A percentile compares a stretch with the other conserved stretches of the same genome.
These are phyloP conservation scores for Dichotomocladium elegans DNA, from an alignment of 371 early-diverging fungal genomes.

Conservation along the genomic window DNA sequence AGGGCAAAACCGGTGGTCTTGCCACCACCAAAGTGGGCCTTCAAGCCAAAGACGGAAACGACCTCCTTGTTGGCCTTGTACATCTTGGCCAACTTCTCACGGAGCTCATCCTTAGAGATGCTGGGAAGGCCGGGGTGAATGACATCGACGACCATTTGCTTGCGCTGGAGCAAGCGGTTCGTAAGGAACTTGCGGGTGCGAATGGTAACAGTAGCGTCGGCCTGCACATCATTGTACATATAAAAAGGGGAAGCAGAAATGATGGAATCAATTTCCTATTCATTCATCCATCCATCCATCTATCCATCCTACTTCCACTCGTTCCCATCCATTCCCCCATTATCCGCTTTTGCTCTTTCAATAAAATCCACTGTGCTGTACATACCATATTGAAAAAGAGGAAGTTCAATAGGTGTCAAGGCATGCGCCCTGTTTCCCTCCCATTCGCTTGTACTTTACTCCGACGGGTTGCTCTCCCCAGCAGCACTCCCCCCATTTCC, in stretches of 20 bases:
- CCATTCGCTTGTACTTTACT: no score
- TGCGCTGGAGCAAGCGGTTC: constrained; percentile 97
- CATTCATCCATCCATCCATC: background rate
- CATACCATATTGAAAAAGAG: background rate
- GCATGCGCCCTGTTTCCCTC: no score
- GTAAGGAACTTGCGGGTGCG: constrained; percentile 98
- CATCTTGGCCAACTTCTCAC: constrained; percentile 93
- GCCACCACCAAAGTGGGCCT: constrained; percentile 97
- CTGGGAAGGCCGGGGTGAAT: constrained; percentile 93
- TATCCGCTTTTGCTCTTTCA: background rate
- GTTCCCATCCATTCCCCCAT: background rate
- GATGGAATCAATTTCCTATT: no score
- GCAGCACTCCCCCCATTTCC: no score
- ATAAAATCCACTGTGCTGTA: background rate
- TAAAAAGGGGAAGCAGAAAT: background rate
- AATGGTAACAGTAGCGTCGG: constrained; percentile 86
- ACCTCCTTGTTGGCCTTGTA: constrained; percentile 93
- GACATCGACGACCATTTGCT: constrained; percentile 98
- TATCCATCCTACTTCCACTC: background rate
- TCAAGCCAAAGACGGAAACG: constrained; percentile 94
- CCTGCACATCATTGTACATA: constrained; percentile 29
- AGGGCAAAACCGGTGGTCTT: constrained; percentile 96
- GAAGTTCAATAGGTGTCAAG: no score
- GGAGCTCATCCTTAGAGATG: constrained; percentile 89
- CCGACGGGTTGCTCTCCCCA: no score